A percentile compares a stretch with the other conserved stretches of the same genome.
These are phyloP conservation scores for Eucalyptus curtisii DNA, from an alignment of 345 rosid species.

Conservation along the genomic window DNA sequence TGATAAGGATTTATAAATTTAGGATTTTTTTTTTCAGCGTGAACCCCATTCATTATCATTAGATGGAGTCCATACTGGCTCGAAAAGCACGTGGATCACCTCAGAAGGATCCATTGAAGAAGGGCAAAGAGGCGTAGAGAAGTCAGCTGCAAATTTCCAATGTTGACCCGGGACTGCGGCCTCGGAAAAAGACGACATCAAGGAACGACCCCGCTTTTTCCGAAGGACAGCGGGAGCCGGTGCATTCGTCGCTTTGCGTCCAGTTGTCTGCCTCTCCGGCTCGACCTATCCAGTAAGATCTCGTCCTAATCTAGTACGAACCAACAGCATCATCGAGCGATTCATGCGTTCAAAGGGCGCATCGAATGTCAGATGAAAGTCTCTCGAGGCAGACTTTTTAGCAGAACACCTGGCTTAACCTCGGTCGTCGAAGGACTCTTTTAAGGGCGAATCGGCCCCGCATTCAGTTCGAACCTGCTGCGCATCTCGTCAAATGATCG, in stretches of 20 bases:
- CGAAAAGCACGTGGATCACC: background rate
- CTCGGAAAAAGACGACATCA: no score
- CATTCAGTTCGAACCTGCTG: background rate
- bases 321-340: background rate
- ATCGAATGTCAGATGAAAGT: background rate
- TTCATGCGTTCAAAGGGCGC: background rate
- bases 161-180: background rate
- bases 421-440: background rate
- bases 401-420: background rate
- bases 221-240: background rate
- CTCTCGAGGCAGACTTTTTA: background rate
- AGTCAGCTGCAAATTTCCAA: background rate
- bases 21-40: no score
- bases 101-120: background rate
- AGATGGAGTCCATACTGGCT: background rate
- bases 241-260: background rate
- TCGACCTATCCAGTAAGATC: background rate
- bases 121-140: background rate
- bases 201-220: background rate
- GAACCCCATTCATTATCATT: no score
- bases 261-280: background rate
- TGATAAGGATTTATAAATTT: accelerated
- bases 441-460: accelerated
- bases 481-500: background rate
- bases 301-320: background rate